These are phyloP conservation scores for Vaccinium darrowii DNA, from an alignment of 148 eudicot species.

Conservation along the genomic window DNA sequence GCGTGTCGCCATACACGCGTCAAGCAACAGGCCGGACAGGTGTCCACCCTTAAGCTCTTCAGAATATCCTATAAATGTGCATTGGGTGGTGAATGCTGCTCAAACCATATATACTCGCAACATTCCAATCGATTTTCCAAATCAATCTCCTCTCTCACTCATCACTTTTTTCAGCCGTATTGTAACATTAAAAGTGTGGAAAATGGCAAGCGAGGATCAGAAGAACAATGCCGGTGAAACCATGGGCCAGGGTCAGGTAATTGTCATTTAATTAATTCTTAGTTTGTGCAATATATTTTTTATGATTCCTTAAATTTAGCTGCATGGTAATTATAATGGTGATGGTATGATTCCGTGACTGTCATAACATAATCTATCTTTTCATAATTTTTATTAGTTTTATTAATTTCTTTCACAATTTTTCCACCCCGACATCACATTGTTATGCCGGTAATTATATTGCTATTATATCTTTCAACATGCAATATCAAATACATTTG, in stretches of 20 bases:
- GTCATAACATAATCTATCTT: too few relatives aligned
- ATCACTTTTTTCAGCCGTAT: not conserved
- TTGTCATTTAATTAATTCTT: not conserved
- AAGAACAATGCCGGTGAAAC: conserved; percentile 65
- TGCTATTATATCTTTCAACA: too few relatives aligned
- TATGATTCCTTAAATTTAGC: too few relatives aligned
- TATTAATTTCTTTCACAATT: too few relatives aligned
- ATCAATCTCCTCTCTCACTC: conserved; percentile 22
- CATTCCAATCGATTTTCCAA: not conserved
- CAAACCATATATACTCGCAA: not conserved
- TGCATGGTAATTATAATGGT: too few relatives aligned
- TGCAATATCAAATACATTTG: too few relatives aligned
- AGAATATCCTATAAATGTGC: not conserved
- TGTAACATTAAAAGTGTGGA: not conserved
- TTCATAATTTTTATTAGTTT: too few relatives aligned
- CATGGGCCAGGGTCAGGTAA: conserved; percentile 66
- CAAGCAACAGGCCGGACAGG: not conserved
- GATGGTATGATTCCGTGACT: too few relatives aligned
- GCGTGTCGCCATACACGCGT: not conserved
- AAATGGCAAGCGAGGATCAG: conserved; percentile 56
- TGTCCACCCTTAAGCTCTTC: not conserved
- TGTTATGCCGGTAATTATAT: too few relatives aligned
- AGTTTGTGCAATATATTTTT: too few relatives aligned
- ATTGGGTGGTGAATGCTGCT: not conserved
- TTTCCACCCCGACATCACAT: too few relatives aligned